Conservation (phyloP, 441 rosid genomes). For the Flueggea neowawraea region DNA sequence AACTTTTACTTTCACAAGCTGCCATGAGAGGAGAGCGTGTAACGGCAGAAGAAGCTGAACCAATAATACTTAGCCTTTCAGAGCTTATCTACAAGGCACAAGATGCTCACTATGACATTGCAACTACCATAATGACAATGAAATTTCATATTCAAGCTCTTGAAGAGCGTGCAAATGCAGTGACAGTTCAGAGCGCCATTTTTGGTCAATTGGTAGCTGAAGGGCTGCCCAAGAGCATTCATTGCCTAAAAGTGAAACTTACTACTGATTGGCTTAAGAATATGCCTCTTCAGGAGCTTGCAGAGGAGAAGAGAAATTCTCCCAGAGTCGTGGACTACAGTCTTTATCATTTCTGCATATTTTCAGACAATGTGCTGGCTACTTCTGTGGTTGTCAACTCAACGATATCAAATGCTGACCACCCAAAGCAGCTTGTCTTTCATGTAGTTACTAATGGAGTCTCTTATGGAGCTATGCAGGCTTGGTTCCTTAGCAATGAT, state of each 20-base stretch:
- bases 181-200: conserved; percentile 65
- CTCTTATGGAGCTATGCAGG: conserved; percentile 85
- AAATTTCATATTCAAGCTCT: conserved; percentile 93
- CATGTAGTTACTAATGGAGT: conserved; percentile 76
- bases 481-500: conserved; percentile 78
- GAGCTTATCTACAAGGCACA: conserved; percentile 80
- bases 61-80: conserved; percentile 63
- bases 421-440: conserved; percentile 89
- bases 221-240: conserved; percentile 71
- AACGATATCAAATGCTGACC: conserved; percentile 77
- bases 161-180: conserved; percentile 92
- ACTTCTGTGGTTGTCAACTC: conserved; percentile 87
- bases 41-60: conserved; percentile 66
- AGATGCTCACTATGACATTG: conserved; percentile 87
- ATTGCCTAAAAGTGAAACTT: conserved; percentile 74
- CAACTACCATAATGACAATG: conserved; percentile 85
- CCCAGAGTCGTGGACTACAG: conserved; percentile 83
- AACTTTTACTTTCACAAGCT: conserved; percentile 84
- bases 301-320: conserved; percentile 65
- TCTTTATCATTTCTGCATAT: conserved; percentile 92
- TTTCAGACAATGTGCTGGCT: conserved; percentile 82
- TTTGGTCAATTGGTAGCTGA: conserved; percentile 83
- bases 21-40: conserved; percentile 81
- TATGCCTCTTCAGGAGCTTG: conserved; percentile 46
- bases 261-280: conserved; percentile 64